Percentiles rank a stretch among this genome's conserved stretches.
phyloP scores from a whole-genome alignment of 495 filamentous ascomycete species.

The Hypoxylon fragiforme region DNA sequence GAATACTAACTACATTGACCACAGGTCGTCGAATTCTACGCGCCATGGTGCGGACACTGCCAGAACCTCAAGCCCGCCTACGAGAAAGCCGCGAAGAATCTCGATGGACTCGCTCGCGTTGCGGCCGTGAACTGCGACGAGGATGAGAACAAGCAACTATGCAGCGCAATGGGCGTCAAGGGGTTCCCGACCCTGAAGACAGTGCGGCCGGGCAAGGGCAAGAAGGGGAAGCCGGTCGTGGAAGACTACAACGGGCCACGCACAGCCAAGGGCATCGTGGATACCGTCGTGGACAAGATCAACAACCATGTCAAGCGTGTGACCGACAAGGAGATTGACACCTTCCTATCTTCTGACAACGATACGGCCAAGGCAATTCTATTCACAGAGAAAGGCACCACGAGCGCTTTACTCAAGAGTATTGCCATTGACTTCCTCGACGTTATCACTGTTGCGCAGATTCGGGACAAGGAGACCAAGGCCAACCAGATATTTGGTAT shows the following conservation, averaged over 20 bases:
- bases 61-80: constrained; percentile 93
- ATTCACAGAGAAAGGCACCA: constrained; percentile 93
- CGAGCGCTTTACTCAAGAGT: constrained; percentile 77
- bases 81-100: constrained; percentile 87
- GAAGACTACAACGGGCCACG: constrained; percentile 91
- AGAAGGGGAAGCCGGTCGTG: constrained; percentile 73
- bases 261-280: constrained; percentile 81
- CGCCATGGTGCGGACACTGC: constrained; percentile 96
- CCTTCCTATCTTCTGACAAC: constrained; percentile 72
- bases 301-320: constrained; percentile 87
- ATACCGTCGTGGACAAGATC: constrained; percentile 82
- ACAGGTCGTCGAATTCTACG: constrained; percentile 81
- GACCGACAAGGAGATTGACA: constrained; percentile 75
- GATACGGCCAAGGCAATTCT: constrained; percentile 83
- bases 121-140: constrained; percentile 96
- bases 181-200: constrained; percentile 98
- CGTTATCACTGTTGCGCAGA: constrained; percentile 77
- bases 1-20: constrained; percentile 3
- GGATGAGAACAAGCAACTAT: constrained; percentile 88
- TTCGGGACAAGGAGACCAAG: constrained; percentile 77
- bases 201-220: constrained; percentile 79
- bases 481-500: constrained; percentile 76
- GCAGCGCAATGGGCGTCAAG: constrained; percentile 84
- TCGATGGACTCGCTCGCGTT: constrained; percentile 89
- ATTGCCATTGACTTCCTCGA: constrained; percentile 92